Percentiles rank a stretch among this genome's conserved stretches.
These are phyloP conservation scores for Fragilaria crotonensis DNA, from an alignment of 108 stramenopile genomes.

Conservation along the genomic window DNA sequence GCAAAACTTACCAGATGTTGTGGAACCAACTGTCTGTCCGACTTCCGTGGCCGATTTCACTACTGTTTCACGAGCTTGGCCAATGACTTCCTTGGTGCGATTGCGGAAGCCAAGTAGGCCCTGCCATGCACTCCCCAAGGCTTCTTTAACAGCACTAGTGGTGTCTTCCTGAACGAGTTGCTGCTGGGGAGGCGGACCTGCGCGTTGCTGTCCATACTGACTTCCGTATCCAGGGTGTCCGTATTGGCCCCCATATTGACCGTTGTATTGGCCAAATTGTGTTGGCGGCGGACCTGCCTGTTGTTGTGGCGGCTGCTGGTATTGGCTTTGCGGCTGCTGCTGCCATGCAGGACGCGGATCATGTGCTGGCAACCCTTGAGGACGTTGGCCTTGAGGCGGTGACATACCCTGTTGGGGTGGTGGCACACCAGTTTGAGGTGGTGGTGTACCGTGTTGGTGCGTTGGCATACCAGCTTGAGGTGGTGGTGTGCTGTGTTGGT, in stretches of 20 bases:
- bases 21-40: slow-evolving; percentile 25
- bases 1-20: slow-evolving; percentile 41
- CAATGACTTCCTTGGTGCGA: slow-evolving; percentile 36
- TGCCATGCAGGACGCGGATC: not conserved
- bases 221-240: slow-evolving; percentile 6
- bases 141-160: slow-evolving; percentile 25
- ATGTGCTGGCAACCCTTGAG: not conserved
- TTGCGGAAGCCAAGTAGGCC: slow-evolving; percentile 45
- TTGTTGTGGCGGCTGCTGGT: slow-evolving; percentile 9
- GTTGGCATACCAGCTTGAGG: not conserved
- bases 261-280: slow-evolving; percentile 14
- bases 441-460: not conserved
- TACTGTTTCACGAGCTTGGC: slow-evolving; percentile 35
- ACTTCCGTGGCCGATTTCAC: slow-evolving; percentile 36
- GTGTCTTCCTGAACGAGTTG: not conserved
- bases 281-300: not conserved
- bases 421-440: not conserved
- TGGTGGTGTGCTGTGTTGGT: not conserved
- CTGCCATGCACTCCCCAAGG: slow-evolving; percentile 46
- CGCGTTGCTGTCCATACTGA: not conserved
- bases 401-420: not conserved
- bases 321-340: not conserved
- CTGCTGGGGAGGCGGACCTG: slow-evolving; percentile 17
- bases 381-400: not conserved
- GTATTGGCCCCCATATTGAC: slow-evolving; percentile 8